Evolutionary conservation across 164 flowering plant genomes (phyloP).

Genomic region (Piper betle): DNA sequence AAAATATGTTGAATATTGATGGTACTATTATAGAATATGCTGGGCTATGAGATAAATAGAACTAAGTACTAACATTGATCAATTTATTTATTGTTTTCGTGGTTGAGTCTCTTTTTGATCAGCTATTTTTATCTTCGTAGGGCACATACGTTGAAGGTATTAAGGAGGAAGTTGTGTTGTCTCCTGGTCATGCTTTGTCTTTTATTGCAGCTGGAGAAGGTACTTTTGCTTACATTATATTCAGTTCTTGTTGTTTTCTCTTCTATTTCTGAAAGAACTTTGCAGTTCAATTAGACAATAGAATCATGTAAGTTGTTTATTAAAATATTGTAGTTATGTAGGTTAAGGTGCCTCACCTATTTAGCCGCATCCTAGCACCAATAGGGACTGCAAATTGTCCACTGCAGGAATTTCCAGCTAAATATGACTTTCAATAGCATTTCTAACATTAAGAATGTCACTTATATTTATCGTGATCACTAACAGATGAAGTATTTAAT

Average conservation of each 20-base stretch:
- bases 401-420: too few species aligned
- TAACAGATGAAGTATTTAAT: too few species aligned
- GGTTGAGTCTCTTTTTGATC: not conserved
- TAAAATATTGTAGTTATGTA: too few species aligned
- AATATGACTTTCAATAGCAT: not conserved
- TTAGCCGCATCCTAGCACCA: too few species aligned
- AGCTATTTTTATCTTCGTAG: conserved; percentile 19
- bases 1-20: too few species aligned
- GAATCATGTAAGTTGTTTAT: too few species aligned
- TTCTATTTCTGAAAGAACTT: not conserved
- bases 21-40: too few species aligned
- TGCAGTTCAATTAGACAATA: not conserved
- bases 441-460: not conserved
- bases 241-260: not conserved
- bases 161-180: conserved; percentile 96
- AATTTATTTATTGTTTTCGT: not conserved
- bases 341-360: too few species aligned
- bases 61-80: not conserved
- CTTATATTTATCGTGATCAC: too few species aligned
- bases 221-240: conserved; percentile 7
- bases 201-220: conserved; percentile 99
- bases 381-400: too few species aligned
- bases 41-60: too few species aligned
- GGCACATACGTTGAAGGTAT: conserved; percentile 99
- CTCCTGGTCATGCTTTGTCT: conserved; percentile 98